Percentiles rank a stretch among this genome's conserved stretches.
These are phyloP conservation scores for Mrakia blollopis DNA, from an alignment of 768 basidiomycete genomes.

Conservation along the genomic window DNA sequence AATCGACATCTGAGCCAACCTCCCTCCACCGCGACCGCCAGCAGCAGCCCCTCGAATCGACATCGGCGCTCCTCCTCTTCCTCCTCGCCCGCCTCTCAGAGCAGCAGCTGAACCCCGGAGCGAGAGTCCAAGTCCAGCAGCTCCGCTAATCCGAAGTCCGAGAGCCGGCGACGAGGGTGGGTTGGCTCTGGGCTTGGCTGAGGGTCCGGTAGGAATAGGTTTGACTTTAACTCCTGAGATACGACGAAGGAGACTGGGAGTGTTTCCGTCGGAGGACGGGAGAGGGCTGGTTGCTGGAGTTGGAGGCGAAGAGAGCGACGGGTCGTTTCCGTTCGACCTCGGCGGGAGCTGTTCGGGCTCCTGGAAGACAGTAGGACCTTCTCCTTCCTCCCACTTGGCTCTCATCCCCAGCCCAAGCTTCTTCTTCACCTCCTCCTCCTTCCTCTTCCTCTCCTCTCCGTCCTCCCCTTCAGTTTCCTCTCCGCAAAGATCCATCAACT, in stretches of 20 bases:
- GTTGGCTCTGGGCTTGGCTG: background rate
- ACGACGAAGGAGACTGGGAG: background rate
- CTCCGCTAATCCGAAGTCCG: background rate
- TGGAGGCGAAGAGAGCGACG: background rate
- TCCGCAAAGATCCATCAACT: background rate
- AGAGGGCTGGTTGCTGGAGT: background rate
- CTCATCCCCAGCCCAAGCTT: conserved; percentile 15
- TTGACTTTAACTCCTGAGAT: conserved; percentile 17
- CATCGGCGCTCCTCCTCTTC: background rate
- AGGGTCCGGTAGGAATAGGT: conserved; percentile 6
- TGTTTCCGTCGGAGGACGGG: background rate
- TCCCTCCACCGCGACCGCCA: background rate
- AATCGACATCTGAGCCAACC: conserved; percentile 1
- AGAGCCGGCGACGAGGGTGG: background rate
- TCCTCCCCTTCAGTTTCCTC: background rate
- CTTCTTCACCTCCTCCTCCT: background rate
- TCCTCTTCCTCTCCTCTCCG: background rate
- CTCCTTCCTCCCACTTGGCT: background rate
- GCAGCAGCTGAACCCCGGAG: too few relatives aligned
- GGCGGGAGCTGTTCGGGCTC: background rate
- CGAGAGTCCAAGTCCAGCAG: too few relatives aligned
- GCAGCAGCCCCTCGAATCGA: background rate
- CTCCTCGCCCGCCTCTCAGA: background rate
- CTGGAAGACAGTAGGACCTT: background rate
- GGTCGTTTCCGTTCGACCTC: too few relatives aligned